These are phyloP conservation scores for Torrubiellomyces zombiae DNA, from an alignment of 2,329 filamentous ascomycete species.

Conservation along the genomic window DNA sequence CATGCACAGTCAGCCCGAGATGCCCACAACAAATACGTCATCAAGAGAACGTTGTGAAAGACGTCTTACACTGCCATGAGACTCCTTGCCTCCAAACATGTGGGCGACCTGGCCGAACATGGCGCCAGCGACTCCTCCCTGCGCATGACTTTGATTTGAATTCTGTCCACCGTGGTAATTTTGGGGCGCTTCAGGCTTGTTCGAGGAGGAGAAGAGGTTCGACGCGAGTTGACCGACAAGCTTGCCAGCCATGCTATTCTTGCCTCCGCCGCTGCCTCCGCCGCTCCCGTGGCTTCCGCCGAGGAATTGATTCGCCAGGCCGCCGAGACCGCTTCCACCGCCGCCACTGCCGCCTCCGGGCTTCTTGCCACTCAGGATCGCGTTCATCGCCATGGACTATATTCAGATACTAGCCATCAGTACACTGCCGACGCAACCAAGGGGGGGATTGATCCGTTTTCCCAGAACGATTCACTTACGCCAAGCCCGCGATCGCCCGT, in stretches of 20 bases:
- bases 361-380: conserved; percentile 33
- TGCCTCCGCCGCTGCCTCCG: conserved; percentile 17
- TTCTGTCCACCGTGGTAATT: conserved; percentile 33
- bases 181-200: conserved; percentile 27
- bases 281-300: conserved; percentile 16
- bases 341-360: conserved; percentile 12
- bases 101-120: conserved; percentile 38
- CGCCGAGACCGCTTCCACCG: conserved; percentile 23
- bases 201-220: conserved; percentile 31
- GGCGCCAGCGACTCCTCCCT: conserved; percentile 32
- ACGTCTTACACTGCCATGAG: conserved; percentile 9
- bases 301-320: conserved; percentile 30
- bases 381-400: conserved; percentile 44
- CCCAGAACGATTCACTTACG: conserved; percentile 27
- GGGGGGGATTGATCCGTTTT: conserved; percentile 1
- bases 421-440: conserved; percentile 6
- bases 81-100: conserved; percentile 32
- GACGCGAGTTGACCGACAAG: conserved; percentile 40
- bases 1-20: too few relatives aligned
- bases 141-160: conserved; percentile 18
- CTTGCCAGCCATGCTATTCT: conserved; percentile 30
- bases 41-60: too few relatives aligned
- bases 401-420: too few relatives aligned
- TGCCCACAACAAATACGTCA: conserved; percentile 1
- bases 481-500: conserved; percentile 46